A percentile compares a stretch with the other conserved stretches of the same genome.
Conservation (phyloP, 2,329 filamentous ascomycete species). For the Karstenula rhodostoma region DNA sequence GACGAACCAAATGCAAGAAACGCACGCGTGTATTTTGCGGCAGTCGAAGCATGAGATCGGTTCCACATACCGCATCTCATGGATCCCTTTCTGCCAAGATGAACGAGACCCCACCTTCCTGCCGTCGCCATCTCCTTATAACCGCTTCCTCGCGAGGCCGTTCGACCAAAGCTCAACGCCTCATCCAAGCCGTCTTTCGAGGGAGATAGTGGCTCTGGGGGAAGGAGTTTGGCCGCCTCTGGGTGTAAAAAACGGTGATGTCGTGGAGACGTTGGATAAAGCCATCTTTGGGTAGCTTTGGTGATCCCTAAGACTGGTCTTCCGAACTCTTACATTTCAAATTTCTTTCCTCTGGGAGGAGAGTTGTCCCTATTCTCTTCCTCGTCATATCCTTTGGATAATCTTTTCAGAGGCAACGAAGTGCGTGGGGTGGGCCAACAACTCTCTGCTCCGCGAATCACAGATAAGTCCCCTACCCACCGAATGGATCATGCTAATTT, state of each 20-base stretch:
- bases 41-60: not conserved
- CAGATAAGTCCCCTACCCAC: not conserved
- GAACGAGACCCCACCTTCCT: not conserved
- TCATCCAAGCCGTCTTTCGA: too few relatives aligned
- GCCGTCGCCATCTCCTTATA: too few relatives aligned
- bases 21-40: slow-evolving; percentile 20
- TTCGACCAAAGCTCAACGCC: too few relatives aligned
- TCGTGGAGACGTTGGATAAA: not conserved
- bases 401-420: not conserved
- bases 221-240: not conserved
- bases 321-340: not conserved
- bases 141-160: too few relatives aligned
- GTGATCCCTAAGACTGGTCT: not conserved
- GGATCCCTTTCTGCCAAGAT: not conserved
- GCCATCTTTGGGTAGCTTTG: not conserved
- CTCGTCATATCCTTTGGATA: not conserved
- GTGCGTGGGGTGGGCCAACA: not conserved
- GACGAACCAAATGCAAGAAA: slow-evolving; percentile 47
- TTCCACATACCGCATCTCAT: not conserved
- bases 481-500: not conserved
- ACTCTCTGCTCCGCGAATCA: not conserved
- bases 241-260: not conserved
- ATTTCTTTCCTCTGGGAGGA: not conserved
- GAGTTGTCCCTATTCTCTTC: not conserved
- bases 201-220: too few relatives aligned